Base-by-base conservation (phyloP, 2,329 filamentous ascomycete species). In the Bipolaris zeicola region DNA sequence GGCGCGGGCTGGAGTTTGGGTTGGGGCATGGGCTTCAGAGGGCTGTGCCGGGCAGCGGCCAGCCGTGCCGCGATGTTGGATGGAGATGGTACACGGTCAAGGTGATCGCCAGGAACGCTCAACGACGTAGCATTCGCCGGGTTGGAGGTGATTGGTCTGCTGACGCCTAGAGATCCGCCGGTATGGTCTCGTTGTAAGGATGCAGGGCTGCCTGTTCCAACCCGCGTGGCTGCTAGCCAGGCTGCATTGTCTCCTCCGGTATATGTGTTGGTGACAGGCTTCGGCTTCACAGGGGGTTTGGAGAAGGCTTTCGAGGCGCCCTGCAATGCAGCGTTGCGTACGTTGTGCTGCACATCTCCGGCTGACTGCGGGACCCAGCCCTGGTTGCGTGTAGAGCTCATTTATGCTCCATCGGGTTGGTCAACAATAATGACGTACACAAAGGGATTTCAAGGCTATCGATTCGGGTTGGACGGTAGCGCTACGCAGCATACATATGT, bases 61-160 rank as follows among this genome's bases (percentile, higher is more conserved):
- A 87, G 75, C 28, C 81, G 85, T 11, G 86, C 86, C 11, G 86
- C 86, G 59, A 88, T 84, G 58, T 84, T 83, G 5, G 85, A 88
- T 5, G 86, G 81, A 43, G 83, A 87, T 56, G 81, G 82, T 6
- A 60, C 58, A n/a, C 67, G 71, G 50, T 69, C 67, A 54, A 55
- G 34, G 43, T 63, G 56, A 48, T 68, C 68, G 5, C 63, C 64
- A 42, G 72, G 72, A 26, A 76, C 64, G 28, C 63, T 66, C 34
- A 76, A 60, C 36, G 66, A 70, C 52, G 63, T 66, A 20, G 72
- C 68, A 63, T 68, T 72, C 57, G 58, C 69, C 18, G 68, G 66
- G 37, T 68, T 67, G 64, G 69, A 70, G 18, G 55, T 48, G 52
- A 61, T 62, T n/a, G 66, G 64, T 49, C 64, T 71, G 57, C 45